phyloP scores from a whole-genome alignment of 2,329 filamentous ascomycete species.

The Colletotrichum lindemuthianum region DNA sequence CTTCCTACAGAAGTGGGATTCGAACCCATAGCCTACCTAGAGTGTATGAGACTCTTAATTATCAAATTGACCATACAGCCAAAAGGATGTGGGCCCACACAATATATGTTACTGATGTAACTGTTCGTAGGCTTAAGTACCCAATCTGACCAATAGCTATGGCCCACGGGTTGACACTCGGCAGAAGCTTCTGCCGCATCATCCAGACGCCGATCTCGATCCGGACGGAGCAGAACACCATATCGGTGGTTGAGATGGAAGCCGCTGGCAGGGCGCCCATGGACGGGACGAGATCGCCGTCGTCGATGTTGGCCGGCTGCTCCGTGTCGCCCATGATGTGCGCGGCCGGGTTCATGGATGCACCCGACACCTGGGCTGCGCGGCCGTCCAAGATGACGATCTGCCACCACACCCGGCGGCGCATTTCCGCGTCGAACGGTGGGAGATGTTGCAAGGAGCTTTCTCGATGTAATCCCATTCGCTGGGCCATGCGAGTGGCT shows the following conservation, averaged over 20 bases:
- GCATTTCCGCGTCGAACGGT: slow-evolving; percentile 73
- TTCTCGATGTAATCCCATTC: slow-evolving; percentile 73
- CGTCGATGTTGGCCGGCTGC: slow-evolving; percentile 66
- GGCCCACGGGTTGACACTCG: too few species aligned
- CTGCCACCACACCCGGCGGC: slow-evolving; percentile 73
- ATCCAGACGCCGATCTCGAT: slow-evolving; percentile 27
- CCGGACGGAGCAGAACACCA: slow-evolving; percentile 26
- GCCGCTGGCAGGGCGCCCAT: slow-evolving; percentile 49
- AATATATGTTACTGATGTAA: too few species aligned
- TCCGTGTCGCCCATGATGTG: slow-evolving; percentile 49
- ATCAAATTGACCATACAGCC: too few species aligned
- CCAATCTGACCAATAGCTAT: too few species aligned
- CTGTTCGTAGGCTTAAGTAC: too few species aligned
- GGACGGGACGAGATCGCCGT: slow-evolving; percentile 64
- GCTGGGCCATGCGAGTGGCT: slow-evolving; percentile 70
- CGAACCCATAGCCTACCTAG: too few species aligned
- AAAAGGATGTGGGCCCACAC: too few species aligned
- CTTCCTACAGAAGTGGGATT: too few species aligned
- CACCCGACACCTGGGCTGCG: slow-evolving; percentile 49
- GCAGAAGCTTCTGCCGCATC: slow-evolving; percentile 12
- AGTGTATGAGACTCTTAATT: too few species aligned
- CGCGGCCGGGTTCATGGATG: slow-evolving; percentile 61
- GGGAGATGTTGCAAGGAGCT: slow-evolving; percentile 64
- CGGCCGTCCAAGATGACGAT: slow-evolving; percentile 67
- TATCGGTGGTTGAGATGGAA: not conserved